Percentiles rank a stretch among this genome's conserved stretches.
These are phyloP conservation scores for Thalassiosira livingstoniorum DNA, from an alignment of 352 stramenopile genomes.

Conservation along the genomic window DNA sequence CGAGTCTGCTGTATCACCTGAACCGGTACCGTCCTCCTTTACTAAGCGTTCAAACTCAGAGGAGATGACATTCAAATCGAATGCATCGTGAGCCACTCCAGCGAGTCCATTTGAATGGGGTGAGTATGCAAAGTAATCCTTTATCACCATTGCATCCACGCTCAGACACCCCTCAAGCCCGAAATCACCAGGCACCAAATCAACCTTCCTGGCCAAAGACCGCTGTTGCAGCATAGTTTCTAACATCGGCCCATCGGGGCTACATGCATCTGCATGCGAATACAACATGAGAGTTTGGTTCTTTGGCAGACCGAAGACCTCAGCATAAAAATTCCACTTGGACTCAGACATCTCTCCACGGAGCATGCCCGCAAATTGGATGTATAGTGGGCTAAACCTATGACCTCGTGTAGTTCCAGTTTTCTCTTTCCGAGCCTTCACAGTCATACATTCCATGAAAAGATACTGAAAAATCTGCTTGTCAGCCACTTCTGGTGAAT, in stretches of 20 bases:
- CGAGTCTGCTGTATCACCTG: too few relatives aligned
- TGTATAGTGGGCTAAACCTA: background rate
- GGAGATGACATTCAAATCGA: too few relatives aligned
- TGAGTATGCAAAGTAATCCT: too few relatives aligned
- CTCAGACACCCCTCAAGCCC: background rate
- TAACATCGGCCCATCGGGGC: background rate
- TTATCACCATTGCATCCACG: too few relatives aligned
- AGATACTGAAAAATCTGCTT: background rate
- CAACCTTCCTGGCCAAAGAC: background rate
- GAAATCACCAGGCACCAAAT: background rate
- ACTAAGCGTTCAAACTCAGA: too few relatives aligned
- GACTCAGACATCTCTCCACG: background rate
- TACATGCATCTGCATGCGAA: background rate
- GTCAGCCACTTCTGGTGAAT: background rate
- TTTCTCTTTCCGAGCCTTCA: background rate
- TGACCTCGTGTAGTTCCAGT: background rate
- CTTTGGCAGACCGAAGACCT: background rate
- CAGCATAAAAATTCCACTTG: background rate
- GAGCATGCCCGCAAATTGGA: background rate
- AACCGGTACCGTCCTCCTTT: too few relatives aligned
- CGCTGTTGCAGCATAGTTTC: background rate
- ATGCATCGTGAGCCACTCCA: too few relatives aligned
- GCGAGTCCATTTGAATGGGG: too few relatives aligned
- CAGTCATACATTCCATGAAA: background rate
- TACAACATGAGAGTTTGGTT: background rate